Evolutionary conservation across 129 eudicot species (phyloP).

Genomic region (Arctium lappa): DNA sequence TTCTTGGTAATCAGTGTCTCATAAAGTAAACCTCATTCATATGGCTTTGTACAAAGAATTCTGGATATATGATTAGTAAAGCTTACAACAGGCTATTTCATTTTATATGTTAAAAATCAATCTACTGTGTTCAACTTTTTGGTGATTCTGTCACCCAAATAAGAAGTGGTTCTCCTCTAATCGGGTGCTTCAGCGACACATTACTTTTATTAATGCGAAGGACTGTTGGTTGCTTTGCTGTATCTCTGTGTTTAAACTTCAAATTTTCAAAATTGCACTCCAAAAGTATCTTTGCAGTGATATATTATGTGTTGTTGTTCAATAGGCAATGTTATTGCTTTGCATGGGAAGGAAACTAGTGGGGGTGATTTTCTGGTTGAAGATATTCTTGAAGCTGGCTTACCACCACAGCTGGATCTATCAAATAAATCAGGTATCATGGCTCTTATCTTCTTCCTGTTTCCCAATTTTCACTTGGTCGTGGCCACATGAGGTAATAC

Average conservation of each 20-base stretch:
- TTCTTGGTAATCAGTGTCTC: neutral
- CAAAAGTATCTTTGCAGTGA: neutral
- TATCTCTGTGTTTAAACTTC: neutral
- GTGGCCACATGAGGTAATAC: neutral
- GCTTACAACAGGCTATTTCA: too few relatives aligned
- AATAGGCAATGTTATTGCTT: slow-evolving; percentile 76
- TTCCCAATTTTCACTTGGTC: neutral
- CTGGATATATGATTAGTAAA: too few relatives aligned
- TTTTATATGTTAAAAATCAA: too few relatives aligned
- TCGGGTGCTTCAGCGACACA: too few relatives aligned
- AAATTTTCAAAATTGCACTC: neutral
- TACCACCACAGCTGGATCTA: slow-evolving; percentile 69
- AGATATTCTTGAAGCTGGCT: slow-evolving; percentile 83
- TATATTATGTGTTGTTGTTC: slow-evolving; percentile 19
- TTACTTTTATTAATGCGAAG: too few relatives aligned
- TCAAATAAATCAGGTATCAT: slow-evolving; percentile 60
- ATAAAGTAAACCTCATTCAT: neutral
- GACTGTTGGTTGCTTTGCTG: neutral
- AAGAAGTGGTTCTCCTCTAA: too few relatives aligned
- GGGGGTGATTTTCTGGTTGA: slow-evolving; percentile 76
- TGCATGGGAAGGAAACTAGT: slow-evolving; percentile 82
- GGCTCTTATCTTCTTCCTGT: neutral
- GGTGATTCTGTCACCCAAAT: too few relatives aligned
- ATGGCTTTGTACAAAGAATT: neutral
- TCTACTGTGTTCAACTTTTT: too few relatives aligned